Conservation (phyloP, 2,329 filamentous ascomycete genomes). For the Ophiostoma ulmi region DNA sequence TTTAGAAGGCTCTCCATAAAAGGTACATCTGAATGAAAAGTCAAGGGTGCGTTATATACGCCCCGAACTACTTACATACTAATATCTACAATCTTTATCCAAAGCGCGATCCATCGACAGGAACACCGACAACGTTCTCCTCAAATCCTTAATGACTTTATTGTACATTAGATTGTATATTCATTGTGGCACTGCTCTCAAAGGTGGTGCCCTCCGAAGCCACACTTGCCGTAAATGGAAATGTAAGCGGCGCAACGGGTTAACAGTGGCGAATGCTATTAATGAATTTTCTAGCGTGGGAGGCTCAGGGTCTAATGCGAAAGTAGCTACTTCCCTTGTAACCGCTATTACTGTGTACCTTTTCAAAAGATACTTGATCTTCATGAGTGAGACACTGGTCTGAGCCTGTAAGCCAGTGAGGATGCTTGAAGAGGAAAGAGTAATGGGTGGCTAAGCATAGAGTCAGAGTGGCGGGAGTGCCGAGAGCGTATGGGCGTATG, state of each 20-base stretch:
- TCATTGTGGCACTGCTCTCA: not conserved
- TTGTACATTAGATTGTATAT: not conserved
- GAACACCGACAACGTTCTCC: not conserved
- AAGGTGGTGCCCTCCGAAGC: constrained; percentile 12
- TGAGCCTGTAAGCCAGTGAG: constrained; percentile 1
- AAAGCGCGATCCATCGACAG: not conserved
- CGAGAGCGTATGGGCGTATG: not conserved
- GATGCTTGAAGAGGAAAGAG: not conserved
- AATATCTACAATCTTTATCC: not conserved
- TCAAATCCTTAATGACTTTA: not conserved
- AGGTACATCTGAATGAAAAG: too few species aligned
- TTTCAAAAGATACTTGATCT: constrained; percentile 3
- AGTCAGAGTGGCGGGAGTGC: not conserved
- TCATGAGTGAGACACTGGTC: not conserved
- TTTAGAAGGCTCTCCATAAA: too few species aligned
- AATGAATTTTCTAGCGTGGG: constrained; percentile 1
- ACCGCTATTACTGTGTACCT: not conserved
- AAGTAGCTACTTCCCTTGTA: not conserved
- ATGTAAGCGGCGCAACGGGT: constrained; percentile 7
- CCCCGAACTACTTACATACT: too few species aligned
- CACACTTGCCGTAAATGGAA: constrained; percentile 4
- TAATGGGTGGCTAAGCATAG: not conserved
- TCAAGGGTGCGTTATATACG: too few species aligned
- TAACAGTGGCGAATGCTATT: constrained; percentile 17
- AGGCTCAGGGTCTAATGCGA: not conserved